Conservation (phyloP, 2,329 filamentous ascomycete genomes). For the Sarocladiaceae sp. region DNA sequence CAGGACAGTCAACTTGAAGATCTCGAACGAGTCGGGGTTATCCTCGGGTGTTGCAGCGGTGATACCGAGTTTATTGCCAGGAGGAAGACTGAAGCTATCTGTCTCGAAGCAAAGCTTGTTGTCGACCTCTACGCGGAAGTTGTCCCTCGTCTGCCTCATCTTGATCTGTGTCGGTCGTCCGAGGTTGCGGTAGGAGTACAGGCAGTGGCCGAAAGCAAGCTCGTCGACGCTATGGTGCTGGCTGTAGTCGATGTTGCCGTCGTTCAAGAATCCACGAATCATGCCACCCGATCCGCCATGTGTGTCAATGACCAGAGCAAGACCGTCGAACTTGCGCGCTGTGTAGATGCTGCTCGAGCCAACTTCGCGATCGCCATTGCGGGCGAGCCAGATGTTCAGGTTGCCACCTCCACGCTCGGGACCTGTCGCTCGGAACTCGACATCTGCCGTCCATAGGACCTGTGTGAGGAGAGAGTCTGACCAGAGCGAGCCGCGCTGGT, state of each 20-base stretch:
- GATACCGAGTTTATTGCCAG: slow-evolving; percentile 80
- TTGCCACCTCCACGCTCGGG: slow-evolving; percentile 84
- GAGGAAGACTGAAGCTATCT: slow-evolving; percentile 70
- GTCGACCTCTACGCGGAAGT: slow-evolving; percentile 78
- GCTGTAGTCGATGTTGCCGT: slow-evolving; percentile 77
- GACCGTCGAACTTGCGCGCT: slow-evolving; percentile 79
- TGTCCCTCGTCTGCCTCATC: slow-evolving; percentile 58
- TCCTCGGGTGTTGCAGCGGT: slow-evolving; percentile 79
- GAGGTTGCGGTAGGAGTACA: slow-evolving; percentile 85
- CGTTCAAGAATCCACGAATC: slow-evolving; percentile 90
- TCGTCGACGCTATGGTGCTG: slow-evolving; percentile 73
- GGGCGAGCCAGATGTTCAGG: slow-evolving; percentile 88
- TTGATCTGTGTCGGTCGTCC: slow-evolving; percentile 78
- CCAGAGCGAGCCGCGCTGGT: slow-evolving; percentile 82
- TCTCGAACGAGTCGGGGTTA: slow-evolving; percentile 88
- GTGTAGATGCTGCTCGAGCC: slow-evolving; percentile 79
- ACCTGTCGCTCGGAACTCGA: slow-evolving; percentile 84
- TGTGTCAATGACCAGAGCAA: slow-evolving; percentile 81
- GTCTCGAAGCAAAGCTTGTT: slow-evolving; percentile 79
- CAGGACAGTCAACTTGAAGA: slow-evolving; percentile 80
- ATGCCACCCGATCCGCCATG: slow-evolving; percentile 75
- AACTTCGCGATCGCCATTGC: slow-evolving; percentile 60
- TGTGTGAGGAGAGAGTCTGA: slow-evolving; percentile 58
- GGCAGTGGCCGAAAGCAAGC: slow-evolving; percentile 89
- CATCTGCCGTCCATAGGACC: slow-evolving; percentile 73